phyloP scores from a whole-genome alignment of 2,329 filamentous ascomycete genomes.

The Curvularia sp. region DNA sequence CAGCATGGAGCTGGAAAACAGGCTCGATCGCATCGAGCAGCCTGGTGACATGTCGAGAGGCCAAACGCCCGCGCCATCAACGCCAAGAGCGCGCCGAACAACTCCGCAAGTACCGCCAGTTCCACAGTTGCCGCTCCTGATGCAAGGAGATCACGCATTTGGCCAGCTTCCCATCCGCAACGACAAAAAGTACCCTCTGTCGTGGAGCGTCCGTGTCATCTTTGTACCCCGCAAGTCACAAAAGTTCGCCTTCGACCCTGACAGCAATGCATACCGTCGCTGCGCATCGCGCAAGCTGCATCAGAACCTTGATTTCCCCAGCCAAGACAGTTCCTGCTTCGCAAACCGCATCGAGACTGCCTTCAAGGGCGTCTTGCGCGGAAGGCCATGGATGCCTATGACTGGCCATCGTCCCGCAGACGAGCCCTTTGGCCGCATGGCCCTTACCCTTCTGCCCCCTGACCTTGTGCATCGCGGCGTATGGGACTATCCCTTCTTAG shows the following conservation, averaged over 20 bases:
- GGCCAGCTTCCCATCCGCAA: constrained; percentile 48
- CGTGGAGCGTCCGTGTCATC: constrained; percentile 49
- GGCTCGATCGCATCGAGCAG: constrained; percentile 47
- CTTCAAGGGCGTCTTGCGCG: constrained; percentile 47
- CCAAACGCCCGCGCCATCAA: constrained; percentile 39
- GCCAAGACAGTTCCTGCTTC: constrained; percentile 49
- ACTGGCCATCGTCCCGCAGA: constrained; percentile 49
- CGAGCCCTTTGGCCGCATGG: constrained; percentile 50
- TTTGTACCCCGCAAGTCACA: constrained; percentile 49
- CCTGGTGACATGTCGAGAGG: constrained; percentile 34
- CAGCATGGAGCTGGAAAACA: constrained; percentile 50
- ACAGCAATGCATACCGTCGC: constrained; percentile 48
- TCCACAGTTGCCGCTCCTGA: constrained; percentile 39
- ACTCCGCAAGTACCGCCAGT: constrained; percentile 36
- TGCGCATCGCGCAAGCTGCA: constrained; percentile 50
- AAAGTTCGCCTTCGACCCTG: constrained; percentile 48
- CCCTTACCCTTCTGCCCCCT: constrained; percentile 44
- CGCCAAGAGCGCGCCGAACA: constrained; percentile 34
- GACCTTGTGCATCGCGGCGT: constrained; percentile 45
- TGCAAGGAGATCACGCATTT: constrained; percentile 39
- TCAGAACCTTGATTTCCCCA: constrained; percentile 47
- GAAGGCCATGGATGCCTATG: constrained; percentile 52
- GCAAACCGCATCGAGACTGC: constrained; percentile 45
- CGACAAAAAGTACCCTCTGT: constrained; percentile 47
- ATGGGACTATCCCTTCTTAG: constrained; percentile 52